These are phyloP conservation scores for Kwoniella shivajii DNA, from an alignment of 1,284 basidiomycete genomes.

Conservation along the genomic window DNA sequence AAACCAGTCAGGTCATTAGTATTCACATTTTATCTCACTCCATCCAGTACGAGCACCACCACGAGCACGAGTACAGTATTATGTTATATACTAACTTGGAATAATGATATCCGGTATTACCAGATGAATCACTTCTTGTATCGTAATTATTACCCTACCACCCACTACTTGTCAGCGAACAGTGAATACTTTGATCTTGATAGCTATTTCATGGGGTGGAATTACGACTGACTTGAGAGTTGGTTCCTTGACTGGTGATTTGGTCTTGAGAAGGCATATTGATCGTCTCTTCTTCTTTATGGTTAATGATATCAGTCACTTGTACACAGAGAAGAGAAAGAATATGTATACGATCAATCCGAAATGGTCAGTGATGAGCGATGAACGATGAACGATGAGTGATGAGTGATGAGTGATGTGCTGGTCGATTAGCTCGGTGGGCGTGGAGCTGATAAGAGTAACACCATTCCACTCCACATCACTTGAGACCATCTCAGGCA, in stretches of 20 bases:
- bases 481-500: too few species aligned
- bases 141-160: slow-evolving; percentile 65
- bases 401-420: too few species aligned
- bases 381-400: too few species aligned
- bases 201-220: not conserved
- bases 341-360: too few species aligned
- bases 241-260: slow-evolving; percentile 59
- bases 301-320: too few species aligned
- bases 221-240: slow-evolving; percentile 59
- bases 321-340: too few species aligned
- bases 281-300: not conserved
- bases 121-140: slow-evolving; percentile 56
- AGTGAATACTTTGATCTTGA: not conserved
- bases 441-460: too few species aligned
- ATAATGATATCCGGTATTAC: slow-evolving; percentile 61
- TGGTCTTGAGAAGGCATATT: slow-evolving; percentile 26
- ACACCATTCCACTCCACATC: too few species aligned
- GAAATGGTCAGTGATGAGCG: too few species aligned
- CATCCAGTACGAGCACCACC: not conserved
- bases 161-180: too few species aligned
- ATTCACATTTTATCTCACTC: not conserved
- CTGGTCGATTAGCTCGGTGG: too few species aligned
- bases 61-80: too few species aligned
- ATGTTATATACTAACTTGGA: slow-evolving; percentile 60
- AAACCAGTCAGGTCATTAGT: not conserved